Percentiles rank a stretch among this genome's conserved stretches.
These are phyloP conservation scores for Acacia acuminata DNA, from an alignment of 306 rosid genomes.

Conservation along the genomic window DNA sequence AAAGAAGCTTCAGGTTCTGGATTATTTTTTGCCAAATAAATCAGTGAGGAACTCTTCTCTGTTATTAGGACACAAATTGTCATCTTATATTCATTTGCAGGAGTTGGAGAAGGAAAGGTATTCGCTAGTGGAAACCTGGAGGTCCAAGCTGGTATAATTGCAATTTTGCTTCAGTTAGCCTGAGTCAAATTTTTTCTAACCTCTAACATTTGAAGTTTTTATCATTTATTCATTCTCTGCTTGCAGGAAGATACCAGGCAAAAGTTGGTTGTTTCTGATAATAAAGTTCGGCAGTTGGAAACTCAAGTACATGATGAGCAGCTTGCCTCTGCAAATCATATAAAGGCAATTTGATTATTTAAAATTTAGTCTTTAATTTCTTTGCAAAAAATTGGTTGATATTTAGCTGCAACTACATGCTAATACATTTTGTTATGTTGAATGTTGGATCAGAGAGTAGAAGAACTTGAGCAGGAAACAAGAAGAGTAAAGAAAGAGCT, in stretches of 20 bases:
- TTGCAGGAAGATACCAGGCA: constrained; percentile 87
- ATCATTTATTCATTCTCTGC: constrained; percentile 34
- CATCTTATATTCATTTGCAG: constrained; percentile 45
- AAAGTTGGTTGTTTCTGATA: constrained; percentile 78
- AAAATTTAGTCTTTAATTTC: not conserved
- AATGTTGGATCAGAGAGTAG: constrained; percentile 65
- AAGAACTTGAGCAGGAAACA: constrained; percentile 72
- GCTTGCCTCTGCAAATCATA: constrained; percentile 56
- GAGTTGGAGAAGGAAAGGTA: constrained; percentile 80
- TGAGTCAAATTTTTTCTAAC: not conserved
- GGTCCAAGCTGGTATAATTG: constrained; percentile 81
- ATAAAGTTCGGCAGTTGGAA: constrained; percentile 87
- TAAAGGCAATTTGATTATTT: constrained; percentile 50
- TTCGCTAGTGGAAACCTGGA: constrained; percentile 70
- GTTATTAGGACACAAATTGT: constrained; percentile 22
- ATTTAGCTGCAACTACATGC: constrained; percentile 29
- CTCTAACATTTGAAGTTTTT: constrained; percentile 24
- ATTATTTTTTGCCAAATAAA: constrained; percentile 24
- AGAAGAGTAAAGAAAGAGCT: constrained; percentile 69
- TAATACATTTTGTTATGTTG: constrained; percentile 27
- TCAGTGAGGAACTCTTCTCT: constrained; percentile 11
- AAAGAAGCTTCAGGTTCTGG: constrained; percentile 76
- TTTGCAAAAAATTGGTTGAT: constrained; percentile 28
- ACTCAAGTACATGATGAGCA: constrained; percentile 70
- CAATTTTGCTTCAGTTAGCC: constrained; percentile 25